Base-by-base conservation (phyloP, 495 filamentous ascomycete genomes). In the Lophiostoma macrostomum region DNA sequence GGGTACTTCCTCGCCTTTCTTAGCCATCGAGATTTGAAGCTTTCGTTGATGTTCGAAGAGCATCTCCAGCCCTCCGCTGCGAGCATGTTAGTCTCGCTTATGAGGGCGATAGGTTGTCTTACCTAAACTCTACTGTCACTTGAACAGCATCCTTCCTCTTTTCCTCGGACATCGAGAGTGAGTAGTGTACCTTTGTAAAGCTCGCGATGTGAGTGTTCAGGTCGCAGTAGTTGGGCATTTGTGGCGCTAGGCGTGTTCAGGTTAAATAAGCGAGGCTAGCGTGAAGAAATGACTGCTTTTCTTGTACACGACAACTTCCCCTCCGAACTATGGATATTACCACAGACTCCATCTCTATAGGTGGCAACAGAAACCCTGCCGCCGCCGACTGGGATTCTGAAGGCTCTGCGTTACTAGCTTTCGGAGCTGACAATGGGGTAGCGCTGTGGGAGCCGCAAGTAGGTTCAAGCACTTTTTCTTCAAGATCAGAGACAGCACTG, bases 381-480 rank as follows among this genome's bases (percentile, higher is more conserved):
- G 88, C 87, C 11, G 90, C 93, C 12, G 93, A 97, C 71, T 98
- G 93, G 93, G 80, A 90, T 64, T 64, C 73, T 5, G 71, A 81
- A 23, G 56, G 59, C 55, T 73, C 76, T 29, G 83, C 85, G 11
- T 69, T 91, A 46, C 76, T 97, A 30, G 94, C 91, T 36, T 98
- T 87, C 71, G 93, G 93, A 30, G 86, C 90, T 23, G 88, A 90
- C 71, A 80, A 80, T 51, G 93, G 91, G 71, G 76, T 96, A 52
- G 93, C 90, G 25, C 64, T 96, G 43, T 97, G 93, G 93, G 74
- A 84, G 62, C 89, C 93, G 38, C 65, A 79, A 66, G 90, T 95
- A 82, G 58, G 83, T 50, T 14, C 20, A 45, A 37, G 31, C 18
- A 12, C 35, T 22, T 5, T 19, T 5, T 36, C 38, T 27, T 43